Conservation (phyloP, 1,284 basidiomycete species). For the Malassezia vespertilionis region DNA sequence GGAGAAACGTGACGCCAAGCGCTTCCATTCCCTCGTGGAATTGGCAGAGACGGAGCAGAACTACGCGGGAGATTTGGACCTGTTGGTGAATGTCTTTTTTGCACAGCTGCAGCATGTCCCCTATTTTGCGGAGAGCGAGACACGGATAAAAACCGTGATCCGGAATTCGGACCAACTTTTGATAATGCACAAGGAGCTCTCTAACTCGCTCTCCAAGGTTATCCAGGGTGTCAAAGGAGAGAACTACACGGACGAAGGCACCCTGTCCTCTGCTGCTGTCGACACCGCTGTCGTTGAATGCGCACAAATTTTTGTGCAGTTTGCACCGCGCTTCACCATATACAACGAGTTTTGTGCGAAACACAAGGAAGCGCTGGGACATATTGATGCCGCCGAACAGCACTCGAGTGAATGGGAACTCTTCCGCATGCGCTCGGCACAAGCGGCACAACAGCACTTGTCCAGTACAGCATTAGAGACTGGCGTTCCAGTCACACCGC, state of each 20-base stretch:
- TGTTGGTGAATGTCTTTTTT: constrained; percentile 41
- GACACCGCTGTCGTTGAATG: constrained; percentile 26
- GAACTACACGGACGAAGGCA: constrained; percentile 23
- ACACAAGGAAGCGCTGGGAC: constrained; percentile 39
- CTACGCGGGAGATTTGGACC: constrained; percentile 40
- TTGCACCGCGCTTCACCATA: constrained; percentile 24
- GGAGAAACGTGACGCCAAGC: no score
- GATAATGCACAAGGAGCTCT: constrained; percentile 29
- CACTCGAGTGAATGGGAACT: constrained; percentile 38
- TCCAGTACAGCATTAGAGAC: neutral
- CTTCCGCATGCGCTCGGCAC: constrained; percentile 35
- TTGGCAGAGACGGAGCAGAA: constrained; percentile 42
- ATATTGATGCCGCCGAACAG: constrained; percentile 40
- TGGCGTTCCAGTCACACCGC: constrained; percentile 11
- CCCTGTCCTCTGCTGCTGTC: constrained; percentile 17
- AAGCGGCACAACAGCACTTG: constrained; percentile 12
- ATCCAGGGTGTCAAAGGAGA: constrained; percentile 14
- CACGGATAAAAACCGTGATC: constrained; percentile 29
- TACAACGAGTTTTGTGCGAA: constrained; percentile 42
- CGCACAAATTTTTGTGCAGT: constrained; percentile 24
- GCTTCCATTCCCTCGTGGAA: constrained; percentile 30
- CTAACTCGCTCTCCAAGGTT: constrained; percentile 5
- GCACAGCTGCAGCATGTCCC: constrained; percentile 34
- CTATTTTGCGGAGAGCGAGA: constrained; percentile 34
- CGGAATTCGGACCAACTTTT: constrained; percentile 37